A percentile compares a stretch with the other conserved stretches of the same genome.
Evolutionary conservation across 179 eudicot species (phyloP).

Genomic region (Corrigiola litoralis): DNA sequence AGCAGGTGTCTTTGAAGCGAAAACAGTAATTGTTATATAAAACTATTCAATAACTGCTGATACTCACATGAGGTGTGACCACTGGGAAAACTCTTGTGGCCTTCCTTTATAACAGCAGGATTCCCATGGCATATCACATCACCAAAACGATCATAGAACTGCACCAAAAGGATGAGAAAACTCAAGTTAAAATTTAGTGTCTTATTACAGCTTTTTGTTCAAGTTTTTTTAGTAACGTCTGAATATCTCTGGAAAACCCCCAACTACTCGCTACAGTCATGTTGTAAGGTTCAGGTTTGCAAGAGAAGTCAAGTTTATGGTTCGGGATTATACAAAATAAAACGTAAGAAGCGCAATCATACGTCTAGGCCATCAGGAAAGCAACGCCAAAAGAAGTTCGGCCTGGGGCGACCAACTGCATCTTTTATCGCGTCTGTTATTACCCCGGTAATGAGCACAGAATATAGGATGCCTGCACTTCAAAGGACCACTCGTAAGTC

Average conservation of each 20-base stretch:
- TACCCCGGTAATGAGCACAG: constrained; percentile 47
- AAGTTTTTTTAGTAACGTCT: no score
- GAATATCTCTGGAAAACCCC: no score
- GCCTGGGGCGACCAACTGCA: constrained; percentile 55
- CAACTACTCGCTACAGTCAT: no score
- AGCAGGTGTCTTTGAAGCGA: no score
- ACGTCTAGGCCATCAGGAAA: constrained; percentile 56
- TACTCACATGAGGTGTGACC: constrained; percentile 55
- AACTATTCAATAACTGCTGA: no score
- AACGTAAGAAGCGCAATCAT: no score
- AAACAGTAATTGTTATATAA: no score
- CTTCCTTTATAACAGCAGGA: constrained; percentile 35
- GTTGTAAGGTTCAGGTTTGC: no score
- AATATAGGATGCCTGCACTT: constrained; percentile 40
- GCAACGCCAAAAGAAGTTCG: constrained; percentile 57
- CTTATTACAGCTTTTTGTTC: not conserved
- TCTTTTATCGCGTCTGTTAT: constrained; percentile 47
- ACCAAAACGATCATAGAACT: constrained; percentile 43
- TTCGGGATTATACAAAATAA: no score
- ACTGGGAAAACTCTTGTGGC: constrained; percentile 59
- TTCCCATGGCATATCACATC: constrained; percentile 46
- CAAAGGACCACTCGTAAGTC: not conserved
- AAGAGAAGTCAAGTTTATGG: not conserved
- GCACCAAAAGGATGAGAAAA: not conserved
- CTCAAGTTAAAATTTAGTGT: not conserved